phyloP scores from a whole-genome alignment of 345 rosid species.

The Boechera retrofracta region DNA sequence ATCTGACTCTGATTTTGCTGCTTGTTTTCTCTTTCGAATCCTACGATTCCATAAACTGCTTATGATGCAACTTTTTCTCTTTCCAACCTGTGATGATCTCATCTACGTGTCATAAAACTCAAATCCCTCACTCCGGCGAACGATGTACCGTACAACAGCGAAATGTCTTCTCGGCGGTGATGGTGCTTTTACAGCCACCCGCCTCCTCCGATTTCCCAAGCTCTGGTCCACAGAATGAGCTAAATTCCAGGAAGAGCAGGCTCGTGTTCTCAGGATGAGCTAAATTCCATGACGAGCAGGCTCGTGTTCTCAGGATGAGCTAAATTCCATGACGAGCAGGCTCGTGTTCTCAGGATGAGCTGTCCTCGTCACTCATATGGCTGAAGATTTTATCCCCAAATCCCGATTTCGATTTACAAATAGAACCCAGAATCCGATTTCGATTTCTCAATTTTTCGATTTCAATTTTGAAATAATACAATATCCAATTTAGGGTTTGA shows the following conservation, averaged over 20 bases:
- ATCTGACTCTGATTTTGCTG: constrained; percentile 40
- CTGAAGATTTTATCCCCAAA: no score
- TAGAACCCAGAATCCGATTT: no score
- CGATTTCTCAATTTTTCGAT: no score
- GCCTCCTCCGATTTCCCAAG: constrained; percentile 41
- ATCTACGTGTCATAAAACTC: constrained; percentile 29
- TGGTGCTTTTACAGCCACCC: constrained; percentile 21
- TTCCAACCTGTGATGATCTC: constrained; percentile 52
- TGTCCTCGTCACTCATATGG: no score
- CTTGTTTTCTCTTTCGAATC: constrained; percentile 47
- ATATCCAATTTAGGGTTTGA: no score
- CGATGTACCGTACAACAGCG: constrained; percentile 71
- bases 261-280: constrained; percentile 45
- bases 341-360: constrained; percentile 56
- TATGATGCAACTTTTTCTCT: constrained; percentile 53
- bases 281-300: constrained; percentile 76
- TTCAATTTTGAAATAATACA: no score
- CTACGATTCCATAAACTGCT: constrained; percentile 45
- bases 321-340: constrained; percentile 76
- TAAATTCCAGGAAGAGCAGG: constrained; percentile 76
- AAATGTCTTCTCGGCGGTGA: constrained; percentile 52
- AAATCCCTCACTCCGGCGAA: constrained; percentile 13
- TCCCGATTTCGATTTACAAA: no score
- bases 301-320: constrained; percentile 45
- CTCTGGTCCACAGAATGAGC: constrained; percentile 36